Conservation (phyloP, 306 rosid genomes). For the Alnus glutinosa region DNA sequence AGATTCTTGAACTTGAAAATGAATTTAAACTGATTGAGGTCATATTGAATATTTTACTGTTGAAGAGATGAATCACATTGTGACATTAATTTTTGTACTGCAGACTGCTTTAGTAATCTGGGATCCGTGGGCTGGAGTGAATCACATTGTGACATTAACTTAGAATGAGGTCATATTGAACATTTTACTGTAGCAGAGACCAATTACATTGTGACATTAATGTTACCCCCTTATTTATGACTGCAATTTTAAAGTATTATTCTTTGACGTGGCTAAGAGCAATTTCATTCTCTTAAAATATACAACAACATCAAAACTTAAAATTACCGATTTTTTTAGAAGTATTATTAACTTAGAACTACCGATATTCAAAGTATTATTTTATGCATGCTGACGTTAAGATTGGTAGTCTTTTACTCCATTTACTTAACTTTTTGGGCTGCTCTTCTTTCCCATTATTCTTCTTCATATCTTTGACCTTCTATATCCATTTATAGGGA, state of each 20-base stretch:
- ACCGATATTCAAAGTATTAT: neutral
- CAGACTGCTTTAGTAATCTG: too few species aligned
- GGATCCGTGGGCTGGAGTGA: neutral
- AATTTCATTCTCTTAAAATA: neutral
- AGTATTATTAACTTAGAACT: neutral
- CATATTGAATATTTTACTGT: too few species aligned
- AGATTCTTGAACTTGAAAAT: too few species aligned
- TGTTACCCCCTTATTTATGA: neutral
- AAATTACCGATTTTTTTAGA: neutral
- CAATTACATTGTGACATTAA: too few species aligned
- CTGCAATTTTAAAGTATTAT: neutral
- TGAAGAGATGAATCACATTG: too few species aligned
- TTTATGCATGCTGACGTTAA: neutral
- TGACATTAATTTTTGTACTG: too few species aligned
- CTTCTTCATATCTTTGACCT: neutral
- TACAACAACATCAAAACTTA: neutral
- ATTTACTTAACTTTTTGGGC: neutral
- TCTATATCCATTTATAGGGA: constrained; percentile 36
- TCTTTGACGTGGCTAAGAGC: neutral
- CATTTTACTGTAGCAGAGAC: too few species aligned
- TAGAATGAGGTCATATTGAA: too few species aligned
- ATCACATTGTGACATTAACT: neutral
- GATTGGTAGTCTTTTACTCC: neutral
- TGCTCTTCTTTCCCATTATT: neutral
- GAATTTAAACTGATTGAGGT: too few species aligned